Evolutionary conservation across 116 monocot genomes (phyloP).

Genomic region (Zostera marina): DNA sequence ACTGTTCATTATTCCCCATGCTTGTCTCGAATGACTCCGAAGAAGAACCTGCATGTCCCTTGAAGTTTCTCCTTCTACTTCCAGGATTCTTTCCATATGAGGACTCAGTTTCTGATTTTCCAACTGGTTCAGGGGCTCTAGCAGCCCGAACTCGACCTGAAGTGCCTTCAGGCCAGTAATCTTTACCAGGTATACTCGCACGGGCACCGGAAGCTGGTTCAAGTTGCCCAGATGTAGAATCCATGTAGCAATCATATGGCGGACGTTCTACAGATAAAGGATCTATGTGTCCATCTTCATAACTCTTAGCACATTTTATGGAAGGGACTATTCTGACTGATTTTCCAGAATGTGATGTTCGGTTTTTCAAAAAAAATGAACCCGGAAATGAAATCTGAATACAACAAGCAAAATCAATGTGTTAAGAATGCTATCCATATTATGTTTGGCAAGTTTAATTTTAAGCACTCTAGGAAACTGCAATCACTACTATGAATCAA

Average conservation of each 20-base stretch:
- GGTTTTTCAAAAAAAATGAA: constrained; percentile 10
- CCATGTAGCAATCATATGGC: constrained; percentile 57
- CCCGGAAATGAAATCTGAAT: constrained; percentile 19
- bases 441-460: too few relatives aligned
- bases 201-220: constrained; percentile 91
- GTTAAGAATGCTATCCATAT: too few relatives aligned
- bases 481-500: too few relatives aligned
- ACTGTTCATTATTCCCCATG: background rate
- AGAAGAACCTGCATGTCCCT: constrained; percentile 27
- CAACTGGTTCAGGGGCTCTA: constrained; percentile 65
- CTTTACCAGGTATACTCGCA: constrained; percentile 68
- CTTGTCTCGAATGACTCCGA: constrained; percentile 24
- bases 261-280: constrained; percentile 67
- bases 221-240: constrained; percentile 87
- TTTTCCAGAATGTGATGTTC: constrained; percentile 1
- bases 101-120: constrained; percentile 52
- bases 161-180: constrained; percentile 98
- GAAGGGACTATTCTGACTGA: background rate
- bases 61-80: constrained; percentile 60
- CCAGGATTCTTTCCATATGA: constrained; percentile 82
- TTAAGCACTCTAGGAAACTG: too few relatives aligned
- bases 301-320: constrained; percentile 38
- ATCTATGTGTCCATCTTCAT: constrained; percentile 52
- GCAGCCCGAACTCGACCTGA: constrained; percentile 53
- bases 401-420: too few relatives aligned